Base-by-base conservation (phyloP, 108 stramenopile genomes). In the Discostella stelligeroides region DNA sequence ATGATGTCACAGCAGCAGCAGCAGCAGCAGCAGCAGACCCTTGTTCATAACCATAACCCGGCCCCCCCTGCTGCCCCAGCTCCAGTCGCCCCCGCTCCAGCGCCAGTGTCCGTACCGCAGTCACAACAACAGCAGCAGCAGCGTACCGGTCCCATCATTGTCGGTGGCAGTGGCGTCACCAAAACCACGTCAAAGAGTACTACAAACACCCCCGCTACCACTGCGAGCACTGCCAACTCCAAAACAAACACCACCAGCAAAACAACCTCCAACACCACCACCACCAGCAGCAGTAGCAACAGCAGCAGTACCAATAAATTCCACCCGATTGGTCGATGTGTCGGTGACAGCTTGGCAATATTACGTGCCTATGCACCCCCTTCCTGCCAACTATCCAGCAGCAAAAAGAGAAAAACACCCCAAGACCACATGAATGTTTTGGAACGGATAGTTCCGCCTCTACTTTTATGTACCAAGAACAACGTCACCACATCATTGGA, bases 361-460 rank as follows among this genome's bases (percentile, higher is more conserved):
- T 58, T 58, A 40, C 13, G 34, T 20, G 30, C 57, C 18, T 58
- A 58, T 20, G 57, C 39, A 14, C 20, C 37, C 0, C 34, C 57
- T 18, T 39, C 38, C 30, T 38, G 15, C 17, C 27, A 14, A 58
- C 34, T 34, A 3, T 15, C 13, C 3, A 18, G 43, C 14, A 42
- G 12, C 17, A 63, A 56, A 29, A 63, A 40, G 70, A 72, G 51
- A 54, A 30, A 27, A 23, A 27, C 50, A 38, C 9, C 18, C 11
- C 20, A 10, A 54, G 71, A 63, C 11, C 39, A 30, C 42, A 39
- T 27, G 20, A 9, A 42, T 13, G 43, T 63, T 43, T 39, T 72
- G 71, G 71, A 63, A 18, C 38, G 55, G 48, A 46, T 72, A 12
- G 40, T 63, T 39, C 71, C 42, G n/a, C 62, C 71, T 30, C 55